A percentile compares a stretch with the other conserved stretches of the same genome.
Conservation (phyloP, 768 basidiomycete genomes). For the Tulasnella sp. region DNA sequence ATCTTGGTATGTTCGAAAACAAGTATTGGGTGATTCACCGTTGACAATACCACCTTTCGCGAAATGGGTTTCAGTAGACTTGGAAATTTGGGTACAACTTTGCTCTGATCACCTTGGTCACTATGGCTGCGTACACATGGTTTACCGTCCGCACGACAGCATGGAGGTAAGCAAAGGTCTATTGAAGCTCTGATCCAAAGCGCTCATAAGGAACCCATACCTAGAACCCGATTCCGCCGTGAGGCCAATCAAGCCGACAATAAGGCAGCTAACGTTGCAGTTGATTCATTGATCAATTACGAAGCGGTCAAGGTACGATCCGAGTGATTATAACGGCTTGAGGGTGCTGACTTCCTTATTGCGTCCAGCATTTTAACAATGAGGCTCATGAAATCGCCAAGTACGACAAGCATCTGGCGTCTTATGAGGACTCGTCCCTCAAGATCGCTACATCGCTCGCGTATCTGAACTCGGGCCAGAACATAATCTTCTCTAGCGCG, state of each 20-base stretch:
- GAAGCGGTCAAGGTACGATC: constrained; percentile 86
- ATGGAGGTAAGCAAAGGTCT: constrained; percentile 61
- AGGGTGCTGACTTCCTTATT: not conserved
- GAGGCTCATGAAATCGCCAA: constrained; percentile 82
- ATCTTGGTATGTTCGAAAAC: constrained; percentile 59
- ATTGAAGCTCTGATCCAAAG: not conserved
- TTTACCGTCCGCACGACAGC: constrained; percentile 94
- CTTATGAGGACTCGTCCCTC: constrained; percentile 85
- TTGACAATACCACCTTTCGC: not conserved
- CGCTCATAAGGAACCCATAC: not conserved
- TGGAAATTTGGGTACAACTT: constrained; percentile 98
- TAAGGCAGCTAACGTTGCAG: constrained; percentile 84
- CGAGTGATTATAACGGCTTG: no score
- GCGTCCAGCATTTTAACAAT: constrained; percentile 91
- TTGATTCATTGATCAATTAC: constrained; percentile 95
- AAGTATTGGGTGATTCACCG: not conserved
- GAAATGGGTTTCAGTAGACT: constrained; percentile 41
- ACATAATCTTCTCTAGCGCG: constrained; percentile 89
- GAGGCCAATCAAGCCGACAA: constrained; percentile 96
- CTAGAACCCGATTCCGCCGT: constrained; percentile 82
- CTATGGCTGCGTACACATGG: constrained; percentile 90
- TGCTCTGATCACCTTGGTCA: constrained; percentile 75
- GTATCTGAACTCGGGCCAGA: constrained; percentile 91
- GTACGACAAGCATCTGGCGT: constrained; percentile 79
- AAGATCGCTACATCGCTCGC: constrained; percentile 94